Evolutionary conservation across 1,284 basidiomycete species (phyloP).

Genomic region (Macrocystidia cucumis): DNA sequence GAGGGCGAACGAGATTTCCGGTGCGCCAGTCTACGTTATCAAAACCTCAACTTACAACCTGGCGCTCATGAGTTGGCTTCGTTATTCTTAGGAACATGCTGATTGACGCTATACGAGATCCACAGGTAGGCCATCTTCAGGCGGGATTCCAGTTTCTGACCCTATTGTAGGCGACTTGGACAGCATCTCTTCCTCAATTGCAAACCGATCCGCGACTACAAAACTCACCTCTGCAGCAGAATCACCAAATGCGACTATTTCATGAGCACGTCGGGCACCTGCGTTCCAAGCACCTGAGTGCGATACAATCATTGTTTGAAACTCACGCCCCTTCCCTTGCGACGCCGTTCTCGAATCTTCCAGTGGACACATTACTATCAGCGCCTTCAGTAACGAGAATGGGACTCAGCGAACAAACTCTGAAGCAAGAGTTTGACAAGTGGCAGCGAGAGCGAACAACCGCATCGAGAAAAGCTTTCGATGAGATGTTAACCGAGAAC

Average conservation of each 20-base stretch:
- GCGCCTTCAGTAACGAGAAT: conserved; percentile 58
- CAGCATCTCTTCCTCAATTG: conserved; percentile 55
- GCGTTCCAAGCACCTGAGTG: conserved; percentile 59
- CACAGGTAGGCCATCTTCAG: conserved; percentile 57
- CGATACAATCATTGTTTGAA: conserved; percentile 64
- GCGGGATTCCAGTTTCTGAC: conserved; percentile 15
- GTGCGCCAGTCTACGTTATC: conserved; percentile 43
- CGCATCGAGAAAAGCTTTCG: conserved; percentile 66
- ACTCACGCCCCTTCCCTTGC: conserved; percentile 63
- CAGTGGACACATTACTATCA: conserved; percentile 42
- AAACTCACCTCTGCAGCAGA: conserved; percentile 53
- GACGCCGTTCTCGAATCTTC: conserved; percentile 43
- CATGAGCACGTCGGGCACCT: conserved; percentile 63
- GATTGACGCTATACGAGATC: conserved; percentile 83
- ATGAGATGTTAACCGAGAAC: conserved; percentile 83
- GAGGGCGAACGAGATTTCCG: conserved; percentile 81
- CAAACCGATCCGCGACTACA: conserved; percentile 74
- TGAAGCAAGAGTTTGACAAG: conserved; percentile 60
- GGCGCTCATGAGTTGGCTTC: too few species aligned
- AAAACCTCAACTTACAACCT: too few species aligned
- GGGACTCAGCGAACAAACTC: conserved; percentile 32
- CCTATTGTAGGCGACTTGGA: conserved; percentile 50
- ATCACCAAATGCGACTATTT: conserved; percentile 72
- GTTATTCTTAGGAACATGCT: conserved; percentile 57
- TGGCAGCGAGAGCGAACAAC: conserved; percentile 71